These are phyloP conservation scores for Urtica urens DNA, from an alignment of 306 rosid genomes.

Conservation along the genomic window DNA sequence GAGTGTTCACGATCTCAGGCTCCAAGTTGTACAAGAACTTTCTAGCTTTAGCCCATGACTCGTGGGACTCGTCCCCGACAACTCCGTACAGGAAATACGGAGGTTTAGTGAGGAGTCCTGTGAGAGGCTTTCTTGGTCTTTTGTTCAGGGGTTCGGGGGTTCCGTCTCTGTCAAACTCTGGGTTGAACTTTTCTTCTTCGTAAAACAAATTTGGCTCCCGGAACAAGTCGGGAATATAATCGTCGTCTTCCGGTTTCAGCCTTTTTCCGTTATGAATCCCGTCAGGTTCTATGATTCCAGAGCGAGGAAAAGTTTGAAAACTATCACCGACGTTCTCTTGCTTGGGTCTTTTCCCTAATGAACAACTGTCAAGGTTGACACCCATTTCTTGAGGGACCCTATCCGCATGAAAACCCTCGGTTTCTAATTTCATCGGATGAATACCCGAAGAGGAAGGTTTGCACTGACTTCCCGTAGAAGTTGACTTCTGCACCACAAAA, in stretches of 20 bases:
- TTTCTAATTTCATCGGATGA: slow-evolving; percentile 36
- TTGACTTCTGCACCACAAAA: slow-evolving; percentile 24
- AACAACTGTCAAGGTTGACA: not conserved
- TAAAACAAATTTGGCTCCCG: slow-evolving; percentile 32
- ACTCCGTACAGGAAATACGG: slow-evolving; percentile 84
- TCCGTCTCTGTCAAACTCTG: slow-evolving; percentile 16
- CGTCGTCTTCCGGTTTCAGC: slow-evolving; percentile 53
- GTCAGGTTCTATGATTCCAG: slow-evolving; percentile 20
- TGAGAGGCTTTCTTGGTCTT: slow-evolving; percentile 33
- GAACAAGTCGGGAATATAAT: slow-evolving; percentile 24
- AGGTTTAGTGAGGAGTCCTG: slow-evolving; percentile 33
- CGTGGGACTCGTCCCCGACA: slow-evolving; percentile 35
- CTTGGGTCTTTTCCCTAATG: slow-evolving; percentile 20
- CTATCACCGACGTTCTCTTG: slow-evolving; percentile 9
- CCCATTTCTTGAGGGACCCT: slow-evolving; percentile 10
- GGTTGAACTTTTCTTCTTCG: slow-evolving; percentile 47
- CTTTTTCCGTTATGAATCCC: slow-evolving; percentile 34
- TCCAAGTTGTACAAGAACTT: slow-evolving; percentile 56
- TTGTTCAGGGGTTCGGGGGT: slow-evolving; percentile 23
- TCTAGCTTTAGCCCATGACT: slow-evolving; percentile 63
- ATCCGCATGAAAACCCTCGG: slow-evolving; percentile 21
- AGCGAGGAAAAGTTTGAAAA: slow-evolving; percentile 22
- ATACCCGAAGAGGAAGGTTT: slow-evolving; percentile 18
- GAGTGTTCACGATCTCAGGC: slow-evolving; percentile 67
- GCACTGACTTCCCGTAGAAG: slow-evolving; percentile 6